phyloP scores from a whole-genome alignment of 164 flowering plant genomes.

The Vitis riparia region DNA sequence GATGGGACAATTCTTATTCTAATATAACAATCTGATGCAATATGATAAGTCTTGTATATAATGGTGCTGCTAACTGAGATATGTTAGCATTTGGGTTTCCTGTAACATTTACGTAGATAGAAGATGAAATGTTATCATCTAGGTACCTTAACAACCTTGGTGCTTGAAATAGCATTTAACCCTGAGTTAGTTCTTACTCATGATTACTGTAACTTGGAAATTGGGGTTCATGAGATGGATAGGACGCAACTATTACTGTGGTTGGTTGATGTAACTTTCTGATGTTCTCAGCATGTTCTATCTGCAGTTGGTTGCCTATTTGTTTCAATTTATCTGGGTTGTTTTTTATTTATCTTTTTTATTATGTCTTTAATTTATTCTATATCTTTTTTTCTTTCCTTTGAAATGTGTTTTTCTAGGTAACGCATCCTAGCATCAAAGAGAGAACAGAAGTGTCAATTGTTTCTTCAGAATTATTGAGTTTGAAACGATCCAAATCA shows the following conservation, averaged over 20 bases:
- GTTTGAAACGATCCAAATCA: conserved; percentile 47
- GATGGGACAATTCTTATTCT: no score
- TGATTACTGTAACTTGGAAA: background rate
- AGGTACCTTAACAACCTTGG: background rate
- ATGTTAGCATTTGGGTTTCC: background rate
- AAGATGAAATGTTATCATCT: background rate
- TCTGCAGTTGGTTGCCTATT: background rate
- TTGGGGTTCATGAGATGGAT: background rate
- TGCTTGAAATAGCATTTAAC: background rate
- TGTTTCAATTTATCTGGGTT: background rate
- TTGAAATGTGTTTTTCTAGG: conserved; percentile 10
- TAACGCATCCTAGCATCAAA: conserved; percentile 9
- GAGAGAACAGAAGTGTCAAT: conserved; percentile 10
- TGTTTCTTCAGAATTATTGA: conserved; percentile 32
- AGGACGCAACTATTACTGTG: background rate
- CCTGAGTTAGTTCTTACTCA: background rate
- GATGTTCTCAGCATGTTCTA: background rate
- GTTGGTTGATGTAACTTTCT: background rate
- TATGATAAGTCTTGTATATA: no score
- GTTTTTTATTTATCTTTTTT: background rate
- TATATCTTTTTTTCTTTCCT: background rate
- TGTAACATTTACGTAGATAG: background rate
- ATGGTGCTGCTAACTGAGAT: no score
- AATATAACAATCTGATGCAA: no score
- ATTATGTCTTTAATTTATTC: background rate